Evolutionary conservation across 208 protist genomes (phyloP).

Genomic region (Porcisia hertigi): DNA sequence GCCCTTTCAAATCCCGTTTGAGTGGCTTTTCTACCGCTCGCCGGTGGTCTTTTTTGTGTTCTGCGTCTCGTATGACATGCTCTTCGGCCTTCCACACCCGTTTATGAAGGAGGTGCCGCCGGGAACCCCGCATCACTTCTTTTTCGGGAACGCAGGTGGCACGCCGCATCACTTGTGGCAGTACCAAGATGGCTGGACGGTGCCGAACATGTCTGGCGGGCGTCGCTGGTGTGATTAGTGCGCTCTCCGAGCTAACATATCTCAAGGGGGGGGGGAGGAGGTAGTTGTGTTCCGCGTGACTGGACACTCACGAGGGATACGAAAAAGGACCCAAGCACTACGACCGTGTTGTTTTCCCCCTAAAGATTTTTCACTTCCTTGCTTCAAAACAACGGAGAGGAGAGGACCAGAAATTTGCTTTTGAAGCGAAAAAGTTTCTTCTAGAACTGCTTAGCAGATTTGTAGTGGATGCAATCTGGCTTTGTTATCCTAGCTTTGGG

Average conservation of each 20-base stretch:
- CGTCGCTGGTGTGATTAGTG: constrained; percentile 71
- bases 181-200: constrained; percentile 89
- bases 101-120: constrained; percentile 86
- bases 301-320: background rate
- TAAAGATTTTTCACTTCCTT: background rate
- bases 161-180: constrained; percentile 88
- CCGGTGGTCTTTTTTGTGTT: constrained; percentile 62
- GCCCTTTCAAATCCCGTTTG: constrained; percentile 91
- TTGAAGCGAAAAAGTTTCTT: background rate
- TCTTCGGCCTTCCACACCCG: constrained; percentile 82
- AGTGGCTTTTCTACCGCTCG: constrained; percentile 89
- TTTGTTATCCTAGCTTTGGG: background rate
- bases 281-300: background rate
- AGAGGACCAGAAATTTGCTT: background rate
- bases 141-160: constrained; percentile 84
- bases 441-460: constrained; percentile 3
- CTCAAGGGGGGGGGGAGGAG: background rate
- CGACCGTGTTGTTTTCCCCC: background rate
- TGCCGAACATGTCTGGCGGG: constrained; percentile 87
- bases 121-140: constrained; percentile 81
- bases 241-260: background rate
- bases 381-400: background rate
- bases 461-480: background rate
- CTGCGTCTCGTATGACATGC: constrained; percentile 78
- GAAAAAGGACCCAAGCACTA: background rate